Conservation (phyloP, 116 monocot species). For the Papilionanthe hybrid region DNA sequence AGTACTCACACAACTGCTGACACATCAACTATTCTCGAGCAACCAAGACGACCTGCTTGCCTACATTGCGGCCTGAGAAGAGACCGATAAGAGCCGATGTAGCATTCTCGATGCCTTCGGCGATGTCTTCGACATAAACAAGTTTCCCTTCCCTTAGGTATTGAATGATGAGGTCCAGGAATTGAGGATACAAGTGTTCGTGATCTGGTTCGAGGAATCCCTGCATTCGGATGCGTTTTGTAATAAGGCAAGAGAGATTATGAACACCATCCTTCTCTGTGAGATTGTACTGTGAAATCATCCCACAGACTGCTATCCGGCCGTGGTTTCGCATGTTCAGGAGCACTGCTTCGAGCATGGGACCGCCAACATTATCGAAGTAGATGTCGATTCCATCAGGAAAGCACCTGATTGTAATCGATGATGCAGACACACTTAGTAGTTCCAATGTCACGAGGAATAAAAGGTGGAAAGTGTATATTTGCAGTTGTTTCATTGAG, state of each 20-base stretch:
- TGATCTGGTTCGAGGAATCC: conserved; percentile 60
- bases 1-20: too few relatives aligned
- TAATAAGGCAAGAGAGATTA: conserved; percentile 34
- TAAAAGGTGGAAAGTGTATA: too few relatives aligned
- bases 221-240: conserved; percentile 40
- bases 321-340: conserved; percentile 59
- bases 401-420: conserved; percentile 42
- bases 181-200: conserved; percentile 45
- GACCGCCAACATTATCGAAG: conserved; percentile 85
- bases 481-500: too few relatives aligned
- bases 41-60: conserved; percentile 58
- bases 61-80: conserved; percentile 65
- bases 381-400: conserved; percentile 83
- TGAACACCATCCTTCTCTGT: conserved; percentile 29
- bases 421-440: too few relatives aligned
- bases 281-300: conserved; percentile 52
- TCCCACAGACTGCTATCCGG: conserved; percentile 62
- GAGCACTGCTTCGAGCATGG: conserved; percentile 70
- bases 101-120: conserved; percentile 61
- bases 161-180: conserved; percentile 17
- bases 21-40: too few relatives aligned
- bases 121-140: conserved; percentile 56
- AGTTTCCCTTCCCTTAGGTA: conserved; percentile 56
- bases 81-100: conserved; percentile 59
- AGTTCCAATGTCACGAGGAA: neutral